These are phyloP conservation scores for Fraxinus pennsylvanica DNA, from an alignment of 257 asterid genomes.

Conservation along the genomic window DNA sequence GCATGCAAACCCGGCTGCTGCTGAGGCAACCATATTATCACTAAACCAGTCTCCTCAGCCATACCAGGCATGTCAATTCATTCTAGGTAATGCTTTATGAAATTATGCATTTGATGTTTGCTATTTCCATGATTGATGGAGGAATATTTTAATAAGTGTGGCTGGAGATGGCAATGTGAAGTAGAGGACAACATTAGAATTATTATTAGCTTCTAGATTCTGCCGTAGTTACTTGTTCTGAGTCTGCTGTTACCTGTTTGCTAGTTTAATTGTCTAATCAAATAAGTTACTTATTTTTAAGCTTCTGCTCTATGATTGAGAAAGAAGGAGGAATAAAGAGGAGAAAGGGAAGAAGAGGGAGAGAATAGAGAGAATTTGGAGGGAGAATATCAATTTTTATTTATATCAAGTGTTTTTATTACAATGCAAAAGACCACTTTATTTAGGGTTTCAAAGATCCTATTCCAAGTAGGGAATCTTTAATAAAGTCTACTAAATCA, in stretches of 20 bases:
- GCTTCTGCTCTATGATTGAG: background rate
- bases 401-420: too few relatives aligned
- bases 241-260: background rate
- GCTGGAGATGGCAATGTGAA: slow-evolving; percentile 21
- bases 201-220: slow-evolving; percentile 12
- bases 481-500: too few relatives aligned
- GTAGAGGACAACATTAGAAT: slow-evolving; percentile 1
- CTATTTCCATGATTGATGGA: slow-evolving; percentile 6
- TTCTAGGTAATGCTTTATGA: slow-evolving; percentile 65
- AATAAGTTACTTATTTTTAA: slow-evolving; percentile 13
- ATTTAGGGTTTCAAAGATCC: too few relatives aligned
- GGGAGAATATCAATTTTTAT: too few relatives aligned
- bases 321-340: too few relatives aligned
- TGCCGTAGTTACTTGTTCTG: slow-evolving; percentile 4
- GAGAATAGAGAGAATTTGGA: too few relatives aligned
- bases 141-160: slow-evolving; percentile 6
- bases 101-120: slow-evolving; percentile 14
- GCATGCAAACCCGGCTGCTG: slow-evolving; percentile 79
- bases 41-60: slow-evolving; percentile 77
- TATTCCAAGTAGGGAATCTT: too few relatives aligned
- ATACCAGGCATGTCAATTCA: slow-evolving; percentile 80
- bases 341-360: too few relatives aligned
- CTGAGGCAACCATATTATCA: slow-evolving; percentile 81
- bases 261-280: background rate
- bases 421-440: too few relatives aligned